A percentile compares a stretch with the other conserved stretches of the same genome.
These are phyloP conservation scores for Penicillium paradoxum DNA, from an alignment of 495 filamentous ascomycete genomes.

Conservation along the genomic window DNA sequence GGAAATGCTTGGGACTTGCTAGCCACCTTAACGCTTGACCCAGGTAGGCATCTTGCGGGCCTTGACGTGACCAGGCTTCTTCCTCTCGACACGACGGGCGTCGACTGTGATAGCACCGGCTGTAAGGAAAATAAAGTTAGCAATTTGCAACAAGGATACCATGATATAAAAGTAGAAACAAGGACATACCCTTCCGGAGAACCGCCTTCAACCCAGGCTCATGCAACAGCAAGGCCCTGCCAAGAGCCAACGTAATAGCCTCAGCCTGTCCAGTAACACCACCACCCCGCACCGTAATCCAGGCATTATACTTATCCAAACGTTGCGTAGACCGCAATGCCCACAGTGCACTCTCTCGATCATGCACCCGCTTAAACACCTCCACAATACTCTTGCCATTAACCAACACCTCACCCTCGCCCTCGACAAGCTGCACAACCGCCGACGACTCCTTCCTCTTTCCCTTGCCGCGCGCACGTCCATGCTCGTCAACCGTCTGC, in stretches of 20 bases:
- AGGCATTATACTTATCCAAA: constrained; percentile 96
- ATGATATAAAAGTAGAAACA: not conserved
- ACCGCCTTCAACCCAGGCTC: constrained; percentile 86
- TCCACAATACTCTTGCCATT: constrained; percentile 80
- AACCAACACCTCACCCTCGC: constrained; percentile 79
- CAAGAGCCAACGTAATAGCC: constrained; percentile 87
- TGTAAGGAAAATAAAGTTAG: constrained; percentile 35
- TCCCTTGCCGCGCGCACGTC: constrained; percentile 71
- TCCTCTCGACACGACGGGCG: constrained; percentile 88
- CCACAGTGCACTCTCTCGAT: constrained; percentile 93
- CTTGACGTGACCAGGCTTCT: constrained; percentile 94
- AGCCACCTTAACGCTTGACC: constrained; percentile 65
- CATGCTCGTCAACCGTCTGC: constrained; percentile 61
- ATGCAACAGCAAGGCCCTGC: constrained; percentile 80
- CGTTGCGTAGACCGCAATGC: constrained; percentile 75
- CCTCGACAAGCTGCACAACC: constrained; percentile 82
- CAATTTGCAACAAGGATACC: constrained; percentile 14
- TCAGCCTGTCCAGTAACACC: constrained; percentile 95
- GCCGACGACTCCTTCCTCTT: constrained; percentile 82
- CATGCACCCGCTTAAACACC: constrained; percentile 81
- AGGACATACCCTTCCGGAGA: constrained; percentile 75
- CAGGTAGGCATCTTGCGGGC: constrained; percentile 97
- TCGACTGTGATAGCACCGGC: constrained; percentile 91
- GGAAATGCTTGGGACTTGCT: not conserved
- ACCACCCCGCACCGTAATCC: constrained; percentile 75